phyloP scores from a whole-genome alignment of 208 protist genomes.

The Leptomonas pyrrhocoris region DNA sequence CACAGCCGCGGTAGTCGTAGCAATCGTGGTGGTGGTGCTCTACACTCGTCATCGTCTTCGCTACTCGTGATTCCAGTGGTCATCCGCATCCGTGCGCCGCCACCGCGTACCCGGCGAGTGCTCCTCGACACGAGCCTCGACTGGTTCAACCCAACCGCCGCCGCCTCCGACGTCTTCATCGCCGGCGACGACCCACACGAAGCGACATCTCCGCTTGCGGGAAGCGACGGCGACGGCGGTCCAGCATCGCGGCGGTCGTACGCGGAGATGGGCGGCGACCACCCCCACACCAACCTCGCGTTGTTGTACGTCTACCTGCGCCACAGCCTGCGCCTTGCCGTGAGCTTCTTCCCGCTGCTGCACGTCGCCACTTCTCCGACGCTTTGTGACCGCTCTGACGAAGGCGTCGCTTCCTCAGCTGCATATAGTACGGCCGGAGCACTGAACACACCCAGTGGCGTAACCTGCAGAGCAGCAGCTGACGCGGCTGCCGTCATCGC shows the following conservation, averaged over 20 bases:
- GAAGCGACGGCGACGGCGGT: neutral
- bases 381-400: neutral
- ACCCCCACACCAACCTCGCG: slow-evolving; percentile 95
- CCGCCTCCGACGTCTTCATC: slow-evolving; percentile 64
- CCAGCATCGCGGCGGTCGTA: slow-evolving; percentile 11
- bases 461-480: neutral
- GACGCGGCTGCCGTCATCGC: neutral
- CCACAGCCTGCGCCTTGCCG: slow-evolving; percentile 44
- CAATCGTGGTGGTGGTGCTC: neutral
- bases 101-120: slow-evolving; percentile 79
- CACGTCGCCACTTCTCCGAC: neutral
- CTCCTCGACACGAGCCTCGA: slow-evolving; percentile 96
- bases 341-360: slow-evolving; percentile 51
- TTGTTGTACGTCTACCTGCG: slow-evolving; percentile 74
- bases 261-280: slow-evolving; percentile 95
- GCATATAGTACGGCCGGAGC: neutral
- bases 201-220: neutral
- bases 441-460: neutral
- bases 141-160: slow-evolving; percentile 88
- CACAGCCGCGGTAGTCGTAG: neutral
- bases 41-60: neutral
- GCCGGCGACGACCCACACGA: slow-evolving; percentile 91
- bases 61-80: slow-evolving; percentile 34
- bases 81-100: slow-evolving; percentile 55
- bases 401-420: neutral